Conservation (phyloP, 1,139 yeast genomes). For the Magnusiomyces tetraspermus region DNA sequence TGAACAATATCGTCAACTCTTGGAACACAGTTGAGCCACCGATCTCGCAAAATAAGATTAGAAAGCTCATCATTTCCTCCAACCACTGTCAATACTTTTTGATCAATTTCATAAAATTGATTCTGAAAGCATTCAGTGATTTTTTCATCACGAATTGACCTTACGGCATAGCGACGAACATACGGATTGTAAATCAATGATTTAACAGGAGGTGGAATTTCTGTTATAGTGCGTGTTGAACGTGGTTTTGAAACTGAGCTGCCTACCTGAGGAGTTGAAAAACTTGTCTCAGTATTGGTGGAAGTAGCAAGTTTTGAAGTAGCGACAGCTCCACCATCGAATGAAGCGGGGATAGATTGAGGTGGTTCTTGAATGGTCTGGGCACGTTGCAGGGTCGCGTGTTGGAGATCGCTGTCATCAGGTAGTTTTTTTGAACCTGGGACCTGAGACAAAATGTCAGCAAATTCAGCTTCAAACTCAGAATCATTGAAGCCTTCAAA, state of each 20-base stretch:
- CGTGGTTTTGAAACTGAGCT: not conserved
- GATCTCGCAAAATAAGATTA: conserved; percentile 18
- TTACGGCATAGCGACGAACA: not conserved
- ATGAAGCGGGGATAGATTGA: not conserved
- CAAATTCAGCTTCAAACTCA: not conserved
- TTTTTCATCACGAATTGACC: not conserved
- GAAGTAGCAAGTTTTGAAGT: not conserved
- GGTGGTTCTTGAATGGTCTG: not conserved
- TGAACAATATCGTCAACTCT: conserved; percentile 31
- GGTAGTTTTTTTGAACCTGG: not conserved
- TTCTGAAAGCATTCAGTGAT: not conserved
- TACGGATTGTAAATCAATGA: not conserved
- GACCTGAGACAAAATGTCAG: too few relatives aligned
- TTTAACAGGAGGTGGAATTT: not conserved
- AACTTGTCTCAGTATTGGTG: not conserved
- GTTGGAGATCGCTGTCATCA: too few relatives aligned
- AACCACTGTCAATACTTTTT: not conserved
- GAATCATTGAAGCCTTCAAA: not conserved
- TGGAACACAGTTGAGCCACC: conserved; percentile 24
- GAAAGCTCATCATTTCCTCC: not conserved
- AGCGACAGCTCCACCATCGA: not conserved
- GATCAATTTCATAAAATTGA: not conserved
- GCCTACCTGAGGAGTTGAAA: not conserved
- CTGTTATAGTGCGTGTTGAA: not conserved
- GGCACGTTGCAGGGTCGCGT: too few relatives aligned